These are phyloP conservation scores for Penicillium angulare DNA, from an alignment of 495 filamentous ascomycete species.

Conservation along the genomic window DNA sequence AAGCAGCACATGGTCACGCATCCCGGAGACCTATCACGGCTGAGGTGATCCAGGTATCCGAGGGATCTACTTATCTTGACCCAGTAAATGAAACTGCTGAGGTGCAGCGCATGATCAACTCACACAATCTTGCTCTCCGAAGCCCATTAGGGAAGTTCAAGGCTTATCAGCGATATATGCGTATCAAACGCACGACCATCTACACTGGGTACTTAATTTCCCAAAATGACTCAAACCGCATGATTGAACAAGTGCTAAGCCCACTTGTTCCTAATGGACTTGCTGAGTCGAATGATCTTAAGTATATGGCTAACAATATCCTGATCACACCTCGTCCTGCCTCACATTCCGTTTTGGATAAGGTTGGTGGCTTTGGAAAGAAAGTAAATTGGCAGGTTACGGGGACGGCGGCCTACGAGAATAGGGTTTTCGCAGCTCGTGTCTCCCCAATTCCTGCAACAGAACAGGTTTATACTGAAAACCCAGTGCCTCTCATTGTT, in stretches of 20 bases:
- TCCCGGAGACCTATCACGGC: slow-evolving; percentile 60
- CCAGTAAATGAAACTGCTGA: slow-evolving; percentile 80
- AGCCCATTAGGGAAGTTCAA: slow-evolving; percentile 34
- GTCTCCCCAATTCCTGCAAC: slow-evolving; percentile 67
- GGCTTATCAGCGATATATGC: slow-evolving; percentile 43
- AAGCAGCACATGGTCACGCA: slow-evolving; percentile 28
- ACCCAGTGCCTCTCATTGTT: slow-evolving; percentile 69
- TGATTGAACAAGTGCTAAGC: slow-evolving; percentile 65
- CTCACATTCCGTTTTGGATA: slow-evolving; percentile 64
- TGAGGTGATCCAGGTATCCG: slow-evolving; percentile 86
- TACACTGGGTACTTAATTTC: slow-evolving; percentile 93
- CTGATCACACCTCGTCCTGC: slow-evolving; percentile 78
- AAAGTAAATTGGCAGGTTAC: slow-evolving; percentile 82
- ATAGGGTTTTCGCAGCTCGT: slow-evolving; percentile 82
- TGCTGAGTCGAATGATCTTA: slow-evolving; percentile 63
- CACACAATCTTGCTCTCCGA: slow-evolving; percentile 65
- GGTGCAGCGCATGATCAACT: slow-evolving; percentile 85
- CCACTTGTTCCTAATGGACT: slow-evolving; percentile 47
- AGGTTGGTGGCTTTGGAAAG: slow-evolving; percentile 79
- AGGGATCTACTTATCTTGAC: slow-evolving; percentile 71
- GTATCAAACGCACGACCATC: slow-evolving; percentile 83
- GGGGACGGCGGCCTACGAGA: slow-evolving; percentile 68
- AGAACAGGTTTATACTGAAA: slow-evolving; percentile 69
- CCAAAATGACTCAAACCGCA: slow-evolving; percentile 61
- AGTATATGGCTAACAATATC: slow-evolving; percentile 84